Base-by-base conservation (phyloP, 257 asterid species). In the Solanum pinnatisectum region DNA sequence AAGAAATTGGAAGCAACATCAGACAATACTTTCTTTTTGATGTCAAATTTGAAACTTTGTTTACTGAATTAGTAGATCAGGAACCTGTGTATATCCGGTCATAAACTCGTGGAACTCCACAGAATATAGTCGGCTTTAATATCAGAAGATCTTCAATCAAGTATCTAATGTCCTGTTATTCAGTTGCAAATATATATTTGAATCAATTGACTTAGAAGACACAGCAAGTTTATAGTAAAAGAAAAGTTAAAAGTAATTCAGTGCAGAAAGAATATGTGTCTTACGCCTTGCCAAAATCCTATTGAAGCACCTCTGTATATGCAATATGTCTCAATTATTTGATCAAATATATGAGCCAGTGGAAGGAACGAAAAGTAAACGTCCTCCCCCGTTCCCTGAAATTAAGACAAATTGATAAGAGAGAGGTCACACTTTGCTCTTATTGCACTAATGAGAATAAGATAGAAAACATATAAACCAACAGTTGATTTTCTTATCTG, bases 201-300 rank as follows among this genome's bases (percentile, higher is more conserved):
- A 36, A 36, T 63, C 40, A 85, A 37, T 18, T 25, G 25, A 8
- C 36, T 1, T 83, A 20, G 32, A 52, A 84, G 6, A 23, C 10
- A 25, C n/a, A 16, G 14, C n/a, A 33, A 85, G 87, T 15, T 65
- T 37, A 65, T 12, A 36, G 35, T 76, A 1, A 10, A 36, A 15
- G 10, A 44, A 81, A 81, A 27, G 5, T 3, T n/a, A 10, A 2
- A 59, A 27, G 39, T 27, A 60, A 71, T 22, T 40, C 35, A 73
- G 49, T n/a, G 22, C 86, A 73, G 18, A 81, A 77, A 86, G 7
- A 10, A 25, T 15, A 5, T 32, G 32, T 30, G 86, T 89, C 98
- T 91, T 92, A 97, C 99, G 92, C 97, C 98, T 89, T 95, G 99
- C 99, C 99, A 97, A 74, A 94, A 97, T 89, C 99, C 98, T 42